phyloP scores from a whole-genome alignment of 2,329 filamentous ascomycete species.

The Verticillium tricorpus region DNA sequence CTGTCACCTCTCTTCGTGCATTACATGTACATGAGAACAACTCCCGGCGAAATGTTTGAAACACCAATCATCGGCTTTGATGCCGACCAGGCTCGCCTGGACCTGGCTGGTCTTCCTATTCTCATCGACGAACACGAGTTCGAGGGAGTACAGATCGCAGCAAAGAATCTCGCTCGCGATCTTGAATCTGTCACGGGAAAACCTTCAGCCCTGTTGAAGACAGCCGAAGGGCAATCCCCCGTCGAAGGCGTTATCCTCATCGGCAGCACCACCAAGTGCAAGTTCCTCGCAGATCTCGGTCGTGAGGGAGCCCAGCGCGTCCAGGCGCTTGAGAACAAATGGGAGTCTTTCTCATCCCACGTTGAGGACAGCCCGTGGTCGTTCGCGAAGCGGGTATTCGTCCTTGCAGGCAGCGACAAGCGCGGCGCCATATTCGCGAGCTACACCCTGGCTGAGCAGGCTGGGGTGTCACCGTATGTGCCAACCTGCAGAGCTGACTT shows the following conservation, averaged over 20 bases:
- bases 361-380: conserved; percentile 42
- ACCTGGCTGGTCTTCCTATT: neutral
- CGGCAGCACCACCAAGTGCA: conserved; percentile 27
- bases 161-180: conserved; percentile 16
- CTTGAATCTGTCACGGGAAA: conserved; percentile 19
- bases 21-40: neutral
- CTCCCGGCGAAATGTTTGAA: conserved; percentile 17
- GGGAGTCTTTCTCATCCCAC: conserved; percentile 51
- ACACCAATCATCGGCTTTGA: conserved; percentile 18
- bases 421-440: conserved; percentile 54
- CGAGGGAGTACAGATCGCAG: conserved; percentile 15
- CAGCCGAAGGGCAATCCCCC: conserved; percentile 1
- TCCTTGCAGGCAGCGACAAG: conserved; percentile 55
- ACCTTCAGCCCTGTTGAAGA: conserved; percentile 5
- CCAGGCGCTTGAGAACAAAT: conserved; percentile 43
- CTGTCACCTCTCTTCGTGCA: neutral
- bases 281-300: conserved; percentile 41
- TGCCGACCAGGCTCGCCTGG: conserved; percentile 9
- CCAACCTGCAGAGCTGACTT: neutral
- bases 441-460: conserved; percentile 58
- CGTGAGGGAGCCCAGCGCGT: conserved; percentile 41
- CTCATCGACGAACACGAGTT: neutral
- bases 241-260: conserved; percentile 39
- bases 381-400: conserved; percentile 41
- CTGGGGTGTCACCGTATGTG: conserved; percentile 51